These are phyloP conservation scores for Phlegmacium glaucopus DNA, from an alignment of 768 basidiomycete genomes.

Conservation along the genomic window DNA sequence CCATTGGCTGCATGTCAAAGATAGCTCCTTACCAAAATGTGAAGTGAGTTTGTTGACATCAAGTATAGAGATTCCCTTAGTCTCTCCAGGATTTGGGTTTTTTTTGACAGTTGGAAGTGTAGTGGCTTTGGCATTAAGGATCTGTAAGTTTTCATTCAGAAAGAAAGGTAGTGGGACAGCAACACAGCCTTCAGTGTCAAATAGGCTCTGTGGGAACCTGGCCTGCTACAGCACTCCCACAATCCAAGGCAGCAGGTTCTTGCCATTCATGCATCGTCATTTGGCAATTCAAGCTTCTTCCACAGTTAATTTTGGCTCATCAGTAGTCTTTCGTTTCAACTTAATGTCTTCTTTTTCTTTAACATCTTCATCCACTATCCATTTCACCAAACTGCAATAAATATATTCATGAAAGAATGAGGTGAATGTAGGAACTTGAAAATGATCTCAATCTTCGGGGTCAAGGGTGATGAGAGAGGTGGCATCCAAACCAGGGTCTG, in stretches of 20 bases:
- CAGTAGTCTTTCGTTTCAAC: background rate
- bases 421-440: background rate
- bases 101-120: too few relatives aligned
- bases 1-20: slow-evolving; percentile 9
- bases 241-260: background rate
- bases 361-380: background rate
- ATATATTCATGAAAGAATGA: background rate
- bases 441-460: background rate
- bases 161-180: slow-evolving; percentile 22
- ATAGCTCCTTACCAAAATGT: background rate
- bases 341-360: background rate
- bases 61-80: slow-evolving; percentile 3
- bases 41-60: slow-evolving; percentile 4
- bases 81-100: background rate
- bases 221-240: background rate
- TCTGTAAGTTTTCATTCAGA: too few relatives aligned
- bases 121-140: too few relatives aligned
- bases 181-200: slow-evolving; percentile 2
- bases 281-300: background rate
- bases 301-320: background rate
- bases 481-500: slow-evolving; percentile 5
- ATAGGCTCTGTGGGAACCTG: background rate
- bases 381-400: background rate
- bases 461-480: slow-evolving; percentile 10
- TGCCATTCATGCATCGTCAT: slow-evolving; percentile 1